phyloP scores from a whole-genome alignment of 331 rosid genomes.

The Pyracantha coccinea region DNA sequence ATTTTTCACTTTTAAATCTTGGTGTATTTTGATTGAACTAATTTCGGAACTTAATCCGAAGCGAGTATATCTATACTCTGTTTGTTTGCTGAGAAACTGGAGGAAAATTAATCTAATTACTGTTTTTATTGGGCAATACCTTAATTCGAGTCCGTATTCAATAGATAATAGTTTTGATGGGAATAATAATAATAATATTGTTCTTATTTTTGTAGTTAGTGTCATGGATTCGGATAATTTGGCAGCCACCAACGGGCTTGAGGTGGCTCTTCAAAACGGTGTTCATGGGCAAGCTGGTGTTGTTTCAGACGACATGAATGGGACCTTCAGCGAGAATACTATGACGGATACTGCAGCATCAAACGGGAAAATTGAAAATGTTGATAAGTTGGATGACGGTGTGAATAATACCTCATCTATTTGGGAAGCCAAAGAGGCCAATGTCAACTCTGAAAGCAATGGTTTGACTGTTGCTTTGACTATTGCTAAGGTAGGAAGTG shows the following conservation, averaged over 20 bases:
- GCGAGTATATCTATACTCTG: background rate
- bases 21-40: background rate
- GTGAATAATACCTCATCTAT: constrained; percentile 26
- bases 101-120: background rate
- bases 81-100: constrained; percentile 19
- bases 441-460: constrained; percentile 23
- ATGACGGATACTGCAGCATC: constrained; percentile 16
- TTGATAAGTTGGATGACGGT: constrained; percentile 27
- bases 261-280: constrained; percentile 57
- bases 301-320: constrained; percentile 25
- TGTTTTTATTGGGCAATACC: constrained; percentile 8
- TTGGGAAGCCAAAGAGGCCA: constrained; percentile 43
- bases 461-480: constrained; percentile 32
- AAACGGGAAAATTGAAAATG: constrained; percentile 38
- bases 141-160: background rate
- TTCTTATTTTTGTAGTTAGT: constrained; percentile 31
- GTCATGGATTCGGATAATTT: constrained; percentile 57
- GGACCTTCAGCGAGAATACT: constrained; percentile 5
- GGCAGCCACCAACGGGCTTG: constrained; percentile 38
- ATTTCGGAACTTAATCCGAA: background rate
- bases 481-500: constrained; percentile 44
- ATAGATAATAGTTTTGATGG: constrained; percentile 1
- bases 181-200: background rate
- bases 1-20: background rate
- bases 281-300: constrained; percentile 25